Evolutionary conservation across 2,329 filamentous ascomycete species (phyloP).

Genomic region (Cercospora nicotianae): DNA sequence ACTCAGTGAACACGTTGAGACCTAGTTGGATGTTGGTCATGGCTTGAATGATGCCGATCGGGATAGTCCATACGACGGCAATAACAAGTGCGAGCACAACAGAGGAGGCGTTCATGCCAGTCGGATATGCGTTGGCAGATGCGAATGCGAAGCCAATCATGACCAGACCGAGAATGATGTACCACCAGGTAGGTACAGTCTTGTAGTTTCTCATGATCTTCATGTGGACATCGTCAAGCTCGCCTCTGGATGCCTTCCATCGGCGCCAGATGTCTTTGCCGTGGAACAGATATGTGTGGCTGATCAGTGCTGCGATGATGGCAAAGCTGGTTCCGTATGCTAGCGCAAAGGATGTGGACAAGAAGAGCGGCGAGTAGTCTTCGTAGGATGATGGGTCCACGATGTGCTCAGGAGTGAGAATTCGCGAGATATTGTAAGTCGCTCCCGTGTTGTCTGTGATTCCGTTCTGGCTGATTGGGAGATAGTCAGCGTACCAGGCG

Average conservation of each 20-base stretch:
- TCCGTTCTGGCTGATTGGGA: conserved; percentile 79
- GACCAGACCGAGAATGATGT: conserved; percentile 42
- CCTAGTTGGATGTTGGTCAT: conserved; percentile 64
- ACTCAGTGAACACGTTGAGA: conserved; percentile 32
- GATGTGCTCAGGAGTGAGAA: conserved; percentile 73
- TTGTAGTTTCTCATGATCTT: conserved; percentile 79
- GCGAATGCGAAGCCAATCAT: conserved; percentile 27
- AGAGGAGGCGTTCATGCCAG: conserved; percentile 83
- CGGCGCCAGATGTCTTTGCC: conserved; percentile 79
- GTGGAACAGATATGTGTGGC: conserved; percentile 82
- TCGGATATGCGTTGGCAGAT: conserved; percentile 58
- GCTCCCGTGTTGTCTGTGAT: conserved; percentile 86
- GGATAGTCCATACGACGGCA: conserved; percentile 78
- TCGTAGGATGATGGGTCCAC: conserved; percentile 76
- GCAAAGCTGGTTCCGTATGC: conserved; percentile 86
- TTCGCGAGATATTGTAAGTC: conserved; percentile 79
- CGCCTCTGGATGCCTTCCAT: conserved; percentile 57
- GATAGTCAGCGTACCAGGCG: conserved; percentile 75
- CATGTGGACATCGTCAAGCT: conserved; percentile 74
- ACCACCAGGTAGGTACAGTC: conserved; percentile 80
- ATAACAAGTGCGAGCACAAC: conserved; percentile 74
- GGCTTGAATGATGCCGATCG: conserved; percentile 89
- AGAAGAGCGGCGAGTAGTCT: conserved; percentile 76
- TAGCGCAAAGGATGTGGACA: conserved; percentile 83
- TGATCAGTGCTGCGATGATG: conserved; percentile 73